A percentile compares a stretch with the other conserved stretches of the same genome.
Evolutionary conservation across 352 stramenopile genomes (phyloP).

Genomic region (Phytopythium chamaehyphon): DNA sequence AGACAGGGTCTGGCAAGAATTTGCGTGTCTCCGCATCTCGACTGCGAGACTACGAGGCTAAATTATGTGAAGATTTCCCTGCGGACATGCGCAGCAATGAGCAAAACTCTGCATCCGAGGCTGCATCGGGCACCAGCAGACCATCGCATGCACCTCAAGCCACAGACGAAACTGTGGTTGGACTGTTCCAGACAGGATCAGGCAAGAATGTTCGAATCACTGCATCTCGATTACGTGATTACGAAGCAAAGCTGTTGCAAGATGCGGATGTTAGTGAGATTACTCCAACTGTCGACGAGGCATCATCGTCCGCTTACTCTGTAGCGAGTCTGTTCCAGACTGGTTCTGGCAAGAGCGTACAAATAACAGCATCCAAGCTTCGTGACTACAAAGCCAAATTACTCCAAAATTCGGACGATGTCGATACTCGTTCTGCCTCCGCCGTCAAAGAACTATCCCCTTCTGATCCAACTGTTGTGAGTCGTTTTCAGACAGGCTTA

Average conservation of each 20-base stretch:
- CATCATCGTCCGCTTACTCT: background rate
- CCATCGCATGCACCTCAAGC: too few species aligned
- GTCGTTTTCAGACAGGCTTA: constrained; percentile 29
- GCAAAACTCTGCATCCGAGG: too few species aligned
- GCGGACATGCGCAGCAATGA: too few species aligned
- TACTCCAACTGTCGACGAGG: background rate
- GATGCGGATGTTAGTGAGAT: constrained; percentile 6
- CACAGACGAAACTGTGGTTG: background rate
- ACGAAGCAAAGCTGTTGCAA: constrained; percentile 13
- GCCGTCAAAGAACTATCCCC: background rate
- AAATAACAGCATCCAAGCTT: constrained; percentile 14
- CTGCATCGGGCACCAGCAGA: too few species aligned
- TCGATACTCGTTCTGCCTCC: too few species aligned
- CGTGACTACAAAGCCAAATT: constrained; percentile 17
- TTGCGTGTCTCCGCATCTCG: constrained; percentile 23
- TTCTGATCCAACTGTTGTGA: background rate
- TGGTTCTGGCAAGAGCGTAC: constrained; percentile 21
- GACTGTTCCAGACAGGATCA: constrained; percentile 26
- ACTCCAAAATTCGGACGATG: constrained; percentile 2
- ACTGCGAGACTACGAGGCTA: constrained; percentile 2
- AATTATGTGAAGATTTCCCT: constrained; percentile 6
- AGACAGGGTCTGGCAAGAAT: constrained; percentile 24
- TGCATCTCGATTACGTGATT: constrained; percentile 19
- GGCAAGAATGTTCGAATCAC: constrained; percentile 26
- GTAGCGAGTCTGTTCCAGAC: constrained; percentile 22